These are phyloP conservation scores for Chrysanthemum seticuspe DNA, from an alignment of 129 eudicot species.

Conservation along the genomic window DNA sequence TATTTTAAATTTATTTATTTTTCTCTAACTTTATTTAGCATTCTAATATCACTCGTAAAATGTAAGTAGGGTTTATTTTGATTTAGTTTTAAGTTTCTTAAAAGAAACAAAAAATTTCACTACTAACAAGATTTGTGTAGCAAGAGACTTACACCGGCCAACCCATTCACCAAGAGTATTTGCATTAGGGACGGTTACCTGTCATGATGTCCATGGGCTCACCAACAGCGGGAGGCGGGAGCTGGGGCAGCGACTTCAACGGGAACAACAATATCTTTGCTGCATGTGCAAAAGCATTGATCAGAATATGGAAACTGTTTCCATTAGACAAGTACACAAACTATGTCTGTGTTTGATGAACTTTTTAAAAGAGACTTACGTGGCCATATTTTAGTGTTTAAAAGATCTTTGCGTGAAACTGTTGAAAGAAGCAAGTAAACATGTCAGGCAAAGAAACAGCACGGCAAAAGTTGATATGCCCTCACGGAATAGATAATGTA, in stretches of 20 bases:
- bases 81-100: constrained; percentile 1
- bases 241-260: constrained; percentile 58
- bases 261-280: constrained; percentile 74
- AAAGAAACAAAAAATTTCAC: neutral
- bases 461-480: neutral
- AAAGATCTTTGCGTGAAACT: constrained; percentile 20
- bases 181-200: constrained; percentile 85
- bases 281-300: constrained; percentile 26
- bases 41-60: neutral
- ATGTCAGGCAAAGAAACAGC: constrained; percentile 15
- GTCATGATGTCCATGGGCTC: constrained; percentile 98
- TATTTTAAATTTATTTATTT: too few species aligned
- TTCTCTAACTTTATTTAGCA: too few species aligned
- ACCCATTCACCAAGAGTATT: constrained; percentile 69
- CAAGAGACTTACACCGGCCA: constrained; percentile 60
- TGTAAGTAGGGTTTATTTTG: constrained; percentile 2
- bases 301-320: neutral
- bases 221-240: constrained; percentile 66
- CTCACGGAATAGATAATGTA: neutral
- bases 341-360: neutral
- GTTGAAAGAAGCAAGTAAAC: neutral
- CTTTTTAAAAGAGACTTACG: constrained; percentile 18
- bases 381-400: constrained; percentile 32
- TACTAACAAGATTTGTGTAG: neutral
- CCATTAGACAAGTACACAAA: neutral